Conservation (phyloP, 306 rosid species). For the Cicer arietinum region DNA sequence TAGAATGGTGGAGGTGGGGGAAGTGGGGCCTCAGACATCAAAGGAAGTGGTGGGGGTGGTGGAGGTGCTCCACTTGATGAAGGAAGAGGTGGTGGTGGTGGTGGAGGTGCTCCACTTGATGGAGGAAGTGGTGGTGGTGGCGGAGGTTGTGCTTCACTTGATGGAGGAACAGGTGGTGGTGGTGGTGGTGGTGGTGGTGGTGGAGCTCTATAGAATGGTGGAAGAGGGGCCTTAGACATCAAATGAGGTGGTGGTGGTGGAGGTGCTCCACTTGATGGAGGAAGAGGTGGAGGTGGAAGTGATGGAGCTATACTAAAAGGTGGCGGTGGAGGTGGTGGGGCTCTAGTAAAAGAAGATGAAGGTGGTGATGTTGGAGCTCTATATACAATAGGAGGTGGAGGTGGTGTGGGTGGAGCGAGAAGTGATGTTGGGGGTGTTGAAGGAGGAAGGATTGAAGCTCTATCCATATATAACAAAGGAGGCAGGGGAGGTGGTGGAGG, state of each 20-base stretch:
- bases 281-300: constrained; percentile 27
- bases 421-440: constrained; percentile 35
- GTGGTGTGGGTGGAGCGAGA: constrained; percentile 44
- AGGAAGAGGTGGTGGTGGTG: constrained; percentile 33
- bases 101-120: constrained; percentile 29
- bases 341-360: constrained; percentile 17
- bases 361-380: constrained; percentile 43
- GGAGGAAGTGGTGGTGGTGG: constrained; percentile 40
- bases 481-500: constrained; percentile 32
- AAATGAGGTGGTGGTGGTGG: constrained; percentile 43
- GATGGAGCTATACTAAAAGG: constrained; percentile 31
- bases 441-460: constrained; percentile 36
- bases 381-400: constrained; percentile 37
- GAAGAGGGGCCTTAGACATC: constrained; percentile 30
- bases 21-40: neutral
- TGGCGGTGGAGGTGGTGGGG: constrained; percentile 42
- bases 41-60: constrained; percentile 20
- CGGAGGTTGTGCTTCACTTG: neutral
- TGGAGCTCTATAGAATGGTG: constrained; percentile 24
- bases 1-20: constrained; percentile 32
- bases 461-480: constrained; percentile 36
- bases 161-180: constrained; percentile 24
- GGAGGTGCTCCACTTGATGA: constrained; percentile 34
- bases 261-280: constrained; percentile 11
- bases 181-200: constrained; percentile 47